Conservation (phyloP, 495 filamentous ascomycete genomes). For the Glonium stellatum region DNA sequence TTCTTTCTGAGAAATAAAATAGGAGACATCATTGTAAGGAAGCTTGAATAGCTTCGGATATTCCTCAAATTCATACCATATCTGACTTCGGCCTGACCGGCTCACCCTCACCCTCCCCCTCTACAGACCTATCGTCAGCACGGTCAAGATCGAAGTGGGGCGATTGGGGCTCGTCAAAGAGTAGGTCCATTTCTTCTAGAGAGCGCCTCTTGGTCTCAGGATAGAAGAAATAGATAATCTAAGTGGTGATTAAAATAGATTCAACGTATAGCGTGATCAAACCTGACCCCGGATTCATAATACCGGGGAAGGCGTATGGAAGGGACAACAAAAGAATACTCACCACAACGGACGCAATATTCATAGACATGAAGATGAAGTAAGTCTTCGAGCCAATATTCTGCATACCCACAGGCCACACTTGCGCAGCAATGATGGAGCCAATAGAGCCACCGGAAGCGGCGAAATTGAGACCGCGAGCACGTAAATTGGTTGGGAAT, state of each 20-base stretch:
- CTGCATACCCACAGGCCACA: conserved; percentile 48
- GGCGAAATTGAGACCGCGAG: conserved; percentile 46
- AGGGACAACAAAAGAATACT: conserved; percentile 2
- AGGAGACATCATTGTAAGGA: too few relatives aligned
- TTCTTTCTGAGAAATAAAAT: too few relatives aligned
- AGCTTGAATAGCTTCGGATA: too few relatives aligned
- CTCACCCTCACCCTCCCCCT: too few relatives aligned
- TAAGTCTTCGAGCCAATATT: conserved; percentile 50
- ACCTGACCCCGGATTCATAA: too few relatives aligned
- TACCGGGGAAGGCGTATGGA: too few relatives aligned
- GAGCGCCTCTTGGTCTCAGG: conserved; percentile 21
- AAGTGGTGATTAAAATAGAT: too few relatives aligned
- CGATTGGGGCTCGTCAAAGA: conserved; percentile 9
- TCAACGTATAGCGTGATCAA: too few relatives aligned
- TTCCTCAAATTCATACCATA: too few relatives aligned
- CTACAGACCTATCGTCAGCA: too few relatives aligned
- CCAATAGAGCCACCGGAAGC: conserved; percentile 46
- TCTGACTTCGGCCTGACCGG: too few relatives aligned
- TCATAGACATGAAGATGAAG: conserved; percentile 53
- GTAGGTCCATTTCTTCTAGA: conserved; percentile 25
- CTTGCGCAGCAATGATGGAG: conserved; percentile 44
- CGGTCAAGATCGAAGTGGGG: neutral
- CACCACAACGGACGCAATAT: conserved; percentile 45
- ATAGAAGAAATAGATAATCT: conserved; percentile 11
- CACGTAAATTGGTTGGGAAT: conserved; percentile 47